Evolutionary conservation across 805 yeast species (phyloP).

Genomic region (Lipomyces yamadae): DNA sequence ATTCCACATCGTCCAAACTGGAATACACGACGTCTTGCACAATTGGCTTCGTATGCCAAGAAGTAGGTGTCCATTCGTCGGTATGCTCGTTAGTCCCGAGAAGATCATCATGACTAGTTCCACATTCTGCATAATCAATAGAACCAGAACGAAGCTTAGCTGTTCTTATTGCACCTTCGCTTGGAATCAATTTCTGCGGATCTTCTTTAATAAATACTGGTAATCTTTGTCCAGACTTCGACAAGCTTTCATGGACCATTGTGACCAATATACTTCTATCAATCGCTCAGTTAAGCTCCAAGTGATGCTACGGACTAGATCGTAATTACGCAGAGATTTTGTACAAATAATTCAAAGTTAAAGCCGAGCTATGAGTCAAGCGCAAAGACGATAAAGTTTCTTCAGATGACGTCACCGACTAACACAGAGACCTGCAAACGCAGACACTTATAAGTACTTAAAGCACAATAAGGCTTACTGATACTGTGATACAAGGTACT

Average conservation of each 20-base stretch:
- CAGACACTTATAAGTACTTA: too few species aligned
- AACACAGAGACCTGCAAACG: too few species aligned
- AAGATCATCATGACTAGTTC: slow-evolving; percentile 1
- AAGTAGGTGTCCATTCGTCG: slow-evolving; percentile 47
- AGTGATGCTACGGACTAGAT: not conserved
- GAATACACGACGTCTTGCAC: slow-evolving; percentile 52
- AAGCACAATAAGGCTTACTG: too few species aligned
- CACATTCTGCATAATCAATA: slow-evolving; percentile 33
- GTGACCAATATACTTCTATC: not conserved
- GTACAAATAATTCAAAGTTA: not conserved
- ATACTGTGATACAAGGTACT: too few species aligned
- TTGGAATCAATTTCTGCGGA: slow-evolving; percentile 47
- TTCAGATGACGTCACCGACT: too few species aligned
- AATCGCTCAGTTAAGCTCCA: not conserved
- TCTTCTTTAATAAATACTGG: slow-evolving; percentile 41
- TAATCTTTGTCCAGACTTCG: slow-evolving; percentile 2
- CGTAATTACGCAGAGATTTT: not conserved
- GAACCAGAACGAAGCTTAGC: slow-evolving; percentile 49
- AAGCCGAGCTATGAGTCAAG: too few species aligned
- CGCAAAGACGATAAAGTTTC: too few species aligned
- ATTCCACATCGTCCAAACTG: slow-evolving; percentile 47
- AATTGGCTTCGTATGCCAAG: slow-evolving; percentile 52
- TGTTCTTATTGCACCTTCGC: slow-evolving; percentile 47
- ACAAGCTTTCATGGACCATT: not conserved
- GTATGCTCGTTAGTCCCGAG: not conserved